Base-by-base conservation (phyloP, 257 asterid genomes). In the Solanum dulcamara region DNA sequence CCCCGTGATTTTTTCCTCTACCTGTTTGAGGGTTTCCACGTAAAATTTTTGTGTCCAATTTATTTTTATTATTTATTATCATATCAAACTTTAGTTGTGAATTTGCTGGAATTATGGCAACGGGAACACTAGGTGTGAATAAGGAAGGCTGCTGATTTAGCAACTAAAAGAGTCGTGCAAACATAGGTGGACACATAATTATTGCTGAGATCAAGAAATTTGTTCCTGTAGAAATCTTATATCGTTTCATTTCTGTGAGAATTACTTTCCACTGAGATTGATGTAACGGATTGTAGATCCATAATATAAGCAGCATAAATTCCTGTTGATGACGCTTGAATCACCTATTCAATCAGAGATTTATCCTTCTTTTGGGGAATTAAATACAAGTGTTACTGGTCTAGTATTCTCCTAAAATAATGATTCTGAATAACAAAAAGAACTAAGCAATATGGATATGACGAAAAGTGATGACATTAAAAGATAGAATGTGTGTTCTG, bases 61-160 rank as follows among this genome's bases (percentile, higher is more conserved):
- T n/a, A n/a, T n/a, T n/a, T n/a, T n/a, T n/a, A n/a, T n/a, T n/a
- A n/a, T n/a, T n/a, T n/a, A n/a, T n/a, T n/a, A n/a, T n/a, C n/a
- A n/a, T n/a, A n/a, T n/a, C n/a, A n/a, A n/a, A n/a, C n/a, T n/a
- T n/a, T n/a, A n/a, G n/a, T n/a, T n/a, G n/a, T n/a, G n/a, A n/a
- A n/a, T 96, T 95, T 83, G 96, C 97, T 42, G 93, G 97, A 68
- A 89, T 96, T 26, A 92, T 95, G 99, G 98, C 98, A n/a, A 87
- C 89, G 2, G 98, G 98, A 26, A 92, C 98, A 2, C 26, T 94
- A 44, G 94, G 94, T 70, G 98, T 97, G 1, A 95, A 97, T 81
- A 42, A 42, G 13, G n/a, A 98, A 96, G 88, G 99, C 99, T 86
- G 97, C 98, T 0, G 96, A 98, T 24, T 81, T 96, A 64, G 98